phyloP scores from a whole-genome alignment of 2,329 filamentous ascomycete genomes.

The Colletotrichum truncatum region DNA sequence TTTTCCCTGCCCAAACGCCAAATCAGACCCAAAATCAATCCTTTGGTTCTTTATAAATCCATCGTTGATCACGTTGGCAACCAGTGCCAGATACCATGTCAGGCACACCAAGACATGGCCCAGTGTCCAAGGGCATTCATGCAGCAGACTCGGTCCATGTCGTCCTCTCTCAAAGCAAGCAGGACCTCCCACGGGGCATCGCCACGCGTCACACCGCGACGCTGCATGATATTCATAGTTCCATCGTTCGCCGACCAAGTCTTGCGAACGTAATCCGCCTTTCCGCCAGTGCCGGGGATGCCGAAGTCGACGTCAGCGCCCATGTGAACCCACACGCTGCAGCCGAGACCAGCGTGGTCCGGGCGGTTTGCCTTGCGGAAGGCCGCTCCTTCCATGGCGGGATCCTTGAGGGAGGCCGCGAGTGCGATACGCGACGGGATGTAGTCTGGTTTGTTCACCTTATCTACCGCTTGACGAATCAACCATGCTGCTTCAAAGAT shows the following conservation, averaged over 20 bases:
- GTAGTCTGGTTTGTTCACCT: background rate
- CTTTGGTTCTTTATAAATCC: too few relatives aligned
- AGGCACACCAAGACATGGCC: background rate
- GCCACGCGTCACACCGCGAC: conserved; percentile 8
- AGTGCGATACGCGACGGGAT: conserved; percentile 14
- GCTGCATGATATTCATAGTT: conserved; percentile 21
- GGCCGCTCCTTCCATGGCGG: background rate
- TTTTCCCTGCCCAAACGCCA: too few relatives aligned
- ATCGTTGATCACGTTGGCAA: too few relatives aligned
- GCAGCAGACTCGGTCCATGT: conserved; percentile 8
- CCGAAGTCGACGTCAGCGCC: conserved; percentile 24
- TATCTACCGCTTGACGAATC: background rate
- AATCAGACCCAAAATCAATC: too few relatives aligned
- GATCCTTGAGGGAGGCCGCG: background rate
- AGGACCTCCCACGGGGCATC: conserved; percentile 17
- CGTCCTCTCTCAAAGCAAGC: conserved; percentile 2
- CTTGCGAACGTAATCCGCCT: conserved; percentile 18
- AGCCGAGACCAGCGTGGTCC: conserved; percentile 4
- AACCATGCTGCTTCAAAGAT: conserved; percentile 10
- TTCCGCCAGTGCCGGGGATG: conserved; percentile 6
- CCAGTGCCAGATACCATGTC: too few relatives aligned
- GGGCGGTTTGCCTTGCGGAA: background rate
- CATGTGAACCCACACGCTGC: conserved; percentile 25
- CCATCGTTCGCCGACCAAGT: conserved; percentile 27
- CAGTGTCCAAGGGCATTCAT: background rate